Evolutionary conservation across 768 basidiomycete genomes (phyloP), one percentile per base, ranked within the genome.

Genomic region (Pleurotus tuoliensis): DNA sequence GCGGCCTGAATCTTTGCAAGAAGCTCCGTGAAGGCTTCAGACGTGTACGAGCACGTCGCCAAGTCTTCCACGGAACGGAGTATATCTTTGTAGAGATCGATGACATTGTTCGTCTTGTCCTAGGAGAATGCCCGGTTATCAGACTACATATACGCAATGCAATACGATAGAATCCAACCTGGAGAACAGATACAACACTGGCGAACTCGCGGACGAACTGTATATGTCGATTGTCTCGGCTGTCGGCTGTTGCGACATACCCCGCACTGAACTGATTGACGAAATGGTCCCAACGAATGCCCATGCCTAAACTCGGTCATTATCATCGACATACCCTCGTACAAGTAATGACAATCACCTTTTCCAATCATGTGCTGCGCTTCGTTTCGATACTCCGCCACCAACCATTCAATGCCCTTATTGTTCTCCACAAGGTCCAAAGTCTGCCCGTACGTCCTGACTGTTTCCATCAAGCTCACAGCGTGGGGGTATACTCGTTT

Each of bases 401-500:
- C 88, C 40, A 99, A 78, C 82, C 92, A 92, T 68, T 94, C 92
- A 63, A 98, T 94, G 2, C 87, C 93, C 70, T 88, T 88, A 68
- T 98, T 92, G 43, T 80, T 81, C 67, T 97, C 90, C 63, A 98
- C 88, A 63, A 98, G 73, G 68, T 94, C 92, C 68, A 97, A 73
- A 0, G 93, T 97, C 75, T 99, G 97, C 16, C 90, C 90, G 71
- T 99, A 98, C 25, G 94, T 98, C 68, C 95, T 78, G n/a, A 98
- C 94, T 0, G 94, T 96, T 77, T 99, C 97, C 96, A 98, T 98
- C 70, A 94, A 71, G 65, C 92, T 94, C 62, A 98, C 96, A 2
- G 97, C 97, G 76, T 98, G 94, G 0, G 95, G 95, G 68, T 99
- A 99, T 58, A 98, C 95, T 63, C 94, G 77, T 78, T 97, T 98